Percentiles rank a stretch among this genome's conserved stretches.
Evolutionary conservation across 805 yeast genomes (phyloP).

Genomic region (Zygoascus tannicola): DNA sequence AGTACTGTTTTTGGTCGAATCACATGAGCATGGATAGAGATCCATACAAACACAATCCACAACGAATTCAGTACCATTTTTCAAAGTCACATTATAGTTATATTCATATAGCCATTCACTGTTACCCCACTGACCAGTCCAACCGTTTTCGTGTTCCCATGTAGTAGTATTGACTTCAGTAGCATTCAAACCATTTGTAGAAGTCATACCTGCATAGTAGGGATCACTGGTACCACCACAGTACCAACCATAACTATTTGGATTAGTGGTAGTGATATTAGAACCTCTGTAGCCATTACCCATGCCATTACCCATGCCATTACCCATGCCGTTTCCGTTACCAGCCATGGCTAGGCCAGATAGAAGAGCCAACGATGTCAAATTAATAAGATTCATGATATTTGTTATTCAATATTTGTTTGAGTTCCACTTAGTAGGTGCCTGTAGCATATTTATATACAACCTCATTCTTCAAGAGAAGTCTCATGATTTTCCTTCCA

Average conservation of each 20-base stretch:
- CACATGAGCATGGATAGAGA: conserved; percentile 17
- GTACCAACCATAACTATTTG: conserved; percentile 4
- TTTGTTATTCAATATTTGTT: neutral
- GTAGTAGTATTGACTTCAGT: too few species aligned
- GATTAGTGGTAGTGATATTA: neutral
- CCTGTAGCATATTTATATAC: too few species aligned
- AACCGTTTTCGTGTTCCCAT: too few species aligned
- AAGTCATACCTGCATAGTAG: conserved; percentile 7
- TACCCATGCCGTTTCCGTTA: too few species aligned
- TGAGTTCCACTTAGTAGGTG: too few species aligned
- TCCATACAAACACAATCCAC: conserved; percentile 16
- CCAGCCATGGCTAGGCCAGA: too few species aligned
- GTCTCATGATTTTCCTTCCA: too few species aligned
- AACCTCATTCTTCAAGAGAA: too few species aligned
- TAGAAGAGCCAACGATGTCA: too few species aligned
- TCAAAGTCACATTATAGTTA: conserved; percentile 13
- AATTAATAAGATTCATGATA: neutral
- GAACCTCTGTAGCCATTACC: neutral
- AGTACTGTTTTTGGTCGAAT: conserved; percentile 6
- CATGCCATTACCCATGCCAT: too few species aligned
- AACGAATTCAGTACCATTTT: conserved; percentile 15
- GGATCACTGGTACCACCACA: conserved; percentile 11
- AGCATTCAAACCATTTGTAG: too few species aligned
- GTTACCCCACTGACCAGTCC: conserved; percentile 9
- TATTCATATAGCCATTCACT: conserved; percentile 14